phyloP scores from a whole-genome alignment of 805 yeast species.

The Kodamaea lidongshanica region DNA sequence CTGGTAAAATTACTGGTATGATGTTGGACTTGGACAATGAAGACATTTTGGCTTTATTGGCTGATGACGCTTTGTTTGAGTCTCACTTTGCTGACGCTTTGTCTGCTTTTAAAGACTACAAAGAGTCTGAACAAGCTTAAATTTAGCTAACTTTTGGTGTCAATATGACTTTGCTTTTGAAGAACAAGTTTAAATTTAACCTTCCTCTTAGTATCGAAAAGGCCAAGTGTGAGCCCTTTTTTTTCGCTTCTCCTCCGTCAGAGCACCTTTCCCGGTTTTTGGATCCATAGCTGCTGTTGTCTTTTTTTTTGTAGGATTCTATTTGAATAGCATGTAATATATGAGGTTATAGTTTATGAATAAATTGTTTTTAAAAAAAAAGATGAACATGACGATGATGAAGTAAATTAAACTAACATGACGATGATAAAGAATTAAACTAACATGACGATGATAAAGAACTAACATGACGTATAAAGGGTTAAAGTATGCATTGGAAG shows the following conservation, averaged over 20 bases:
- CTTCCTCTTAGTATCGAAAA: too few species aligned
- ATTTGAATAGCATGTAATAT: slow-evolving; percentile 7
- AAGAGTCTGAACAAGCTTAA: slow-evolving; percentile 42
- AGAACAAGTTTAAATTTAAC: too few species aligned
- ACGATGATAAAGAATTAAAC: too few species aligned
- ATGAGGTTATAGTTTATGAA: slow-evolving; percentile 6
- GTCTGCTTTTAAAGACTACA: slow-evolving; percentile 88
- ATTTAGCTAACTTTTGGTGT: too few species aligned
- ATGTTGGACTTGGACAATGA: slow-evolving; percentile 89
- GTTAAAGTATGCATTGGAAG: too few species aligned
- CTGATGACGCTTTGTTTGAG: slow-evolving; percentile 83
- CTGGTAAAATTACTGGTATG: slow-evolving; percentile 99
- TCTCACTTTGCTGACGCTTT: slow-evolving; percentile 91
- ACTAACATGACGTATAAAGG: too few species aligned
- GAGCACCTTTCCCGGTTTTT: slow-evolving; percentile 1
- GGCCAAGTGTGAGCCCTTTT: too few species aligned
- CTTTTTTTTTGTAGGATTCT: slow-evolving; percentile 3
- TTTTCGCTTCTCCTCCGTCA: slow-evolving; percentile 1
- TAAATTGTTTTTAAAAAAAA: too few species aligned
- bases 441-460: too few species aligned
- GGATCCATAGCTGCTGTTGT: slow-evolving; percentile 10
- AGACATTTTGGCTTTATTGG: slow-evolving; percentile 82
- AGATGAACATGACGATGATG: too few species aligned
- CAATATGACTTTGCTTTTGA: too few species aligned
- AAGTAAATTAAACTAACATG: too few species aligned